Base-by-base conservation (phyloP, 345 rosid species). In the Garcia nutans region DNA sequence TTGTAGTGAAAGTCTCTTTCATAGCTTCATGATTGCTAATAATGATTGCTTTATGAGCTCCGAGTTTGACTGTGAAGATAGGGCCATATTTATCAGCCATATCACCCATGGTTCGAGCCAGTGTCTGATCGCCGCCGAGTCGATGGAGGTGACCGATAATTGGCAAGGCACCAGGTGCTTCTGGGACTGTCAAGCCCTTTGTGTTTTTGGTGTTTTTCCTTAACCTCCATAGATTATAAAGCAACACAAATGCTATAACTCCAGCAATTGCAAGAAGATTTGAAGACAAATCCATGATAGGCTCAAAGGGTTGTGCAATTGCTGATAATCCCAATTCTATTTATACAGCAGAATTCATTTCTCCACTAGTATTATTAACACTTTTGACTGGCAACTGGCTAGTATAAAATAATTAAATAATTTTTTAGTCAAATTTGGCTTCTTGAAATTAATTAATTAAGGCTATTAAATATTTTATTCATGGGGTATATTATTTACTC, bases 1-100 rank as follows among this genome's bases (percentile, higher is more conserved):
- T 77, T 17, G 74, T 77, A 23, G 79, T 77, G 79, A 70, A 77
- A 10, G 31, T 23, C 2, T 77, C 79, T 37, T 63, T 77, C 70
- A 70, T 54, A 9, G 58, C 58, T 16, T 66, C 22, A 26, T 66
- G 33, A 45, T 66, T 50, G 31, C 54, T 44, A 44, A 66, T 45
- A 42, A 66, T 45, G 22, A 66, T 50, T 44, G 70, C 13, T 12
- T 10, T 52, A 7, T 66, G 55, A 28, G 44, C 52, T 17, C 70
- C 70, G 13, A 66, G 55, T 31, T 55, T 11, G 31, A 66, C 22
- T 17, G 70, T 42, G 70, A 66, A 66, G 70, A 66, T 6, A 26
- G 70, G 3, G 20, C 70, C 70, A 9, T 45, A 66, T 22, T 66
- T 66, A 44, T 66, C 70, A 66, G 70, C 70, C 70, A 66, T 22